Conservation (phyloP, 2,329 filamentous ascomycete genomes). For the Teratosphaeria nubilosa region DNA sequence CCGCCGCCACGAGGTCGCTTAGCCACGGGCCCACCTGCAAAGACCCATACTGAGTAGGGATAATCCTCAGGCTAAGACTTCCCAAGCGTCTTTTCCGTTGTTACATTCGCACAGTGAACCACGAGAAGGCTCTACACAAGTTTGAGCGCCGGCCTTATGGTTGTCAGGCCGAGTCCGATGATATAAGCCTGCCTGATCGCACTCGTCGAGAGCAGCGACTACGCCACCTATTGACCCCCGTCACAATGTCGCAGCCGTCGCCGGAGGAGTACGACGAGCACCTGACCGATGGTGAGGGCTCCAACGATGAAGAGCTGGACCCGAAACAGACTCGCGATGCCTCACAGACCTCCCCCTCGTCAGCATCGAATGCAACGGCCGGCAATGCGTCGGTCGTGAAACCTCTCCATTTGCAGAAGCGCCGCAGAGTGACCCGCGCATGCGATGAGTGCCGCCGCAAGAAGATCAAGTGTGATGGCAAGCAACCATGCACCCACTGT, state of each 20-base stretch:
- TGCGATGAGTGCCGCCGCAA: conserved; percentile 77
- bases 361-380: conserved; percentile 5
- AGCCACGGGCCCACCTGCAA: neutral
- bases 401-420: conserved; percentile 41
- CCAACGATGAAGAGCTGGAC: conserved; percentile 16
- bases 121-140: neutral
- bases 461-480: conserved; percentile 47
- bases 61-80: neutral
- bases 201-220: neutral
- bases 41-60: neutral
- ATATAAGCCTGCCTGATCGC: neutral
- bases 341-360: conserved; percentile 12
- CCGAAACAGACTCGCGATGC: conserved; percentile 19
- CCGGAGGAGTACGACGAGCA: conserved; percentile 24
- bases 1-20: neutral
- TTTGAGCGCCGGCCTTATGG: neutral
- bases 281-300: conserved; percentile 19
- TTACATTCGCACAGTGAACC: neutral
- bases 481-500: conserved; percentile 67
- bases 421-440: conserved; percentile 76
- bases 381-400: conserved; percentile 14
- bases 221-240: neutral
- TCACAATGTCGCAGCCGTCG: conserved; percentile 21
- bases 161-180: neutral
- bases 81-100: neutral